These are phyloP conservation scores for Passalora sequoiae DNA, from an alignment of 2,329 filamentous ascomycete genomes.

Conservation along the genomic window DNA sequence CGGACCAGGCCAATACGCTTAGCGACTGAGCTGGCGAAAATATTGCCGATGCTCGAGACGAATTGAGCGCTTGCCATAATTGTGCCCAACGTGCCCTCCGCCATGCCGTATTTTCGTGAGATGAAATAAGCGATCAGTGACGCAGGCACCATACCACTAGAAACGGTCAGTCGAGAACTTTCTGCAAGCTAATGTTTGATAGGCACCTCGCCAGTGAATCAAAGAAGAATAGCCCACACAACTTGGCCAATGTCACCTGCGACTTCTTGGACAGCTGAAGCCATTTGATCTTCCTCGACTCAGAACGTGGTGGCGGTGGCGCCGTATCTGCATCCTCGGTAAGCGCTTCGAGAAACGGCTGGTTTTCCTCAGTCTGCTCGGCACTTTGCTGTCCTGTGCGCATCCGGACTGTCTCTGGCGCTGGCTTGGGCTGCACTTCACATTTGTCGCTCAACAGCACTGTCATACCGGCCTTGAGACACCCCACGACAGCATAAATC, in stretches of 20 bases:
- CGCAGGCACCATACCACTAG: conserved; percentile 56
- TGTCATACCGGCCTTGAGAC: conserved; percentile 36
- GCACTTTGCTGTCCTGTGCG: conserved; percentile 1
- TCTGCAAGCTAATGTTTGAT: conserved; percentile 39
- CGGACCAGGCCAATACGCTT: conserved; percentile 55
- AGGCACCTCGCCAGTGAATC: conserved; percentile 55
- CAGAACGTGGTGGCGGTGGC: not conserved
- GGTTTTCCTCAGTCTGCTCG: conserved; percentile 14
- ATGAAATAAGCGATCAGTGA: conserved; percentile 51
- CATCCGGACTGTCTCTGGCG: conserved; percentile 6
- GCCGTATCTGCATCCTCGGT: conserved; percentile 3
- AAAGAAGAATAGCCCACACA: conserved; percentile 63
- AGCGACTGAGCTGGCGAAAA: conserved; percentile 57
- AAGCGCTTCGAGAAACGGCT: conserved; percentile 13
- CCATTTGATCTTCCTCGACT: conserved; percentile 9
- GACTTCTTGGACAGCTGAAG: conserved; percentile 14
- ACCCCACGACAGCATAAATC: conserved; percentile 40
- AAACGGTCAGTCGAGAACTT: conserved; percentile 24
- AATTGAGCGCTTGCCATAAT: conserved; percentile 48
- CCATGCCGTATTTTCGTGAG: conserved; percentile 48
- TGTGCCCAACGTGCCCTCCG: conserved; percentile 49
- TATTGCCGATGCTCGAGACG: conserved; percentile 39
- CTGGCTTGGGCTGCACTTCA: conserved; percentile 28
- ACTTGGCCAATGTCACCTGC: conserved; percentile 42
- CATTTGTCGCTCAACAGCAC: conserved; percentile 38